phyloP scores from a whole-genome alignment of 2,329 filamentous ascomycete species.

The Xylaria arbuscula region DNA sequence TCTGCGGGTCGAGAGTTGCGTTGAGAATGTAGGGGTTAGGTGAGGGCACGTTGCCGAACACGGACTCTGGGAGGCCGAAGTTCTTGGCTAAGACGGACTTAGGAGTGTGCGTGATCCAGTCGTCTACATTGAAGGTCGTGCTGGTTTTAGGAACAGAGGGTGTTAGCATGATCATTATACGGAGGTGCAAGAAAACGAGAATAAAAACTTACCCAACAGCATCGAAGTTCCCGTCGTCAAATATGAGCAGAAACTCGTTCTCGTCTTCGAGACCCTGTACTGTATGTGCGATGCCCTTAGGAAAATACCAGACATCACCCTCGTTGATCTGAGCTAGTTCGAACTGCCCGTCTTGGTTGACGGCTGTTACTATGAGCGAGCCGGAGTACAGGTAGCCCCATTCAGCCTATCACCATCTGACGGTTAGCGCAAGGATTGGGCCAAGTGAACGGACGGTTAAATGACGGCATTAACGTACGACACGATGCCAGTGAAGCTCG shows the following conservation, averaged over 20 bases:
- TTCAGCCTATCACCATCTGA: conserved; percentile 62
- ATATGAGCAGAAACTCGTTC: conserved; percentile 74
- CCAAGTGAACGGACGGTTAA: neutral
- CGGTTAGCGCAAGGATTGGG: conserved; percentile 2
- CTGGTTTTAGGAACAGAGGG: conserved; percentile 49
- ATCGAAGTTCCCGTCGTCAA: conserved; percentile 75
- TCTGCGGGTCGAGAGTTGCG: conserved; percentile 61
- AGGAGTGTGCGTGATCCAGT: conserved; percentile 76
- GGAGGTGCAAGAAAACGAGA: neutral
- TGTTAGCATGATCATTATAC: neutral
- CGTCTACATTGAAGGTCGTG: conserved; percentile 77
- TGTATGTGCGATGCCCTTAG: conserved; percentile 72
- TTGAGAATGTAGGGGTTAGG: conserved; percentile 72
- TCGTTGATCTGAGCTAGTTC: conserved; percentile 66
- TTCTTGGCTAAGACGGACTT: conserved; percentile 73
- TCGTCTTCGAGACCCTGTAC: conserved; percentile 73
- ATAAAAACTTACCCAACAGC: conserved; percentile 59
- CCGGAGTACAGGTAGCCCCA: conserved; percentile 72
- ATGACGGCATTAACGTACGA: conserved; percentile 57
- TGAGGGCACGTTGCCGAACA: conserved; percentile 68
- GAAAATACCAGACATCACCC: conserved; percentile 77
- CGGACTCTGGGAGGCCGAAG: conserved; percentile 69
- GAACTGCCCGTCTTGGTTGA: conserved; percentile 70
- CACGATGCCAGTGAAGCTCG: conserved; percentile 74
- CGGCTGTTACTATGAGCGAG: conserved; percentile 67